Percentiles rank a stretch among this genome's conserved stretches.
Conservation (phyloP, 352 stramenopile genomes). For the Elongisporangium prolatum region DNA sequence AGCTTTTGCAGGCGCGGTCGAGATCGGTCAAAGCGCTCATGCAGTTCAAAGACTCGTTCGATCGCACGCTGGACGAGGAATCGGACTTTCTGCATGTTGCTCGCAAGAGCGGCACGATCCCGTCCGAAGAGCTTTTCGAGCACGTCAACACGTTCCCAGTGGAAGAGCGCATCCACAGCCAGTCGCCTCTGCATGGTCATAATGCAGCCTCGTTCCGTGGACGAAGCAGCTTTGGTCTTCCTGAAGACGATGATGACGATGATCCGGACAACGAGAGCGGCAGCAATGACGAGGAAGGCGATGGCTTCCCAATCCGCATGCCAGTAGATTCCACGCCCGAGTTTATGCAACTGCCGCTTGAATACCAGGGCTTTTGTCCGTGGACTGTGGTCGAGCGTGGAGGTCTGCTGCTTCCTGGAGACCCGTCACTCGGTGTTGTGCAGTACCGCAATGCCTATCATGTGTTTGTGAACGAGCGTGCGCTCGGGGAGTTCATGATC, state of each 20-base stretch:
- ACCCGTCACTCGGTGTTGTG: conserved; percentile 89
- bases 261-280: conserved; percentile 31
- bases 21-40: conserved; percentile 61
- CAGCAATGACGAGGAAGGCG: conserved; percentile 35
- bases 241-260: conserved; percentile 11
- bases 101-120: conserved; percentile 47
- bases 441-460: conserved; percentile 88
- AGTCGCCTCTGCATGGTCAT: not conserved
- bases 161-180: conserved; percentile 23
- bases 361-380: conserved; percentile 93
- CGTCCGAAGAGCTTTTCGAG: conserved; percentile 66
- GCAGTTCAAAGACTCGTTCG: conserved; percentile 75
- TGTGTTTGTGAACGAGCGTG: conserved; percentile 91
- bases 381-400: conserved; percentile 88
- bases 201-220: not conserved
- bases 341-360: conserved; percentile 92
- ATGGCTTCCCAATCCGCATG: conserved; percentile 69
- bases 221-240: conserved; percentile 15
- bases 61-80: conserved; percentile 43
- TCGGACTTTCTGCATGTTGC: conserved; percentile 51
- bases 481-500: conserved; percentile 86
- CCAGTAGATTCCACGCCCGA: conserved; percentile 90
- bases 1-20: conserved; percentile 64
- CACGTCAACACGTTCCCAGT: conserved; percentile 53
- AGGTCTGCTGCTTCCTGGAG: conserved; percentile 88